A percentile compares a stretch with the other conserved stretches of the same genome.
These are phyloP conservation scores for Botrytis medusae DNA, from an alignment of 2,329 filamentous ascomycete genomes.

Conservation along the genomic window DNA sequence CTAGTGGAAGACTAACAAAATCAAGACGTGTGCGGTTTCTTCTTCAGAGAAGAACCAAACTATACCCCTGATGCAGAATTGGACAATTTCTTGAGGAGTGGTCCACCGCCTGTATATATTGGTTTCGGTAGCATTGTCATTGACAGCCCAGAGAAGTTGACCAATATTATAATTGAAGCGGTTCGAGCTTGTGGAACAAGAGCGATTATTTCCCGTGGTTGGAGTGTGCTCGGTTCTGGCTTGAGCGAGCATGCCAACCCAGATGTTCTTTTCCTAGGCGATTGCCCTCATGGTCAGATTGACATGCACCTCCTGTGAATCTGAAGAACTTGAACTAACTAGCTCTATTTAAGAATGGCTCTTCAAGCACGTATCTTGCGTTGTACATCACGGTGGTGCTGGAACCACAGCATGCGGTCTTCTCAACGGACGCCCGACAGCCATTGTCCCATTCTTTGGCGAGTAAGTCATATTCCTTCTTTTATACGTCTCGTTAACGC, in stretches of 20 bases:
- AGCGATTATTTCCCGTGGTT: slow-evolving; percentile 71
- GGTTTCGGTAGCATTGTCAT: slow-evolving; percentile 76
- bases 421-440: slow-evolving; percentile 68
- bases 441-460: slow-evolving; percentile 68
- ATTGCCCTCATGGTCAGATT: slow-evolving; percentile 64
- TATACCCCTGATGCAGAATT: slow-evolving; percentile 59
- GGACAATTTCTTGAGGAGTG: slow-evolving; percentile 53
- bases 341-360: slow-evolving; percentile 52
- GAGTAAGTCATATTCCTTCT: slow-evolving; percentile 43
- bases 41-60: slow-evolving; percentile 62
- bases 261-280: slow-evolving; percentile 69
- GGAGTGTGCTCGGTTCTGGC: slow-evolving; percentile 63
- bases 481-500: too few relatives aligned
- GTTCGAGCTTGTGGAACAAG: slow-evolving; percentile 63
- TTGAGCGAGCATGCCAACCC: slow-evolving; percentile 50
- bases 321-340: background rate
- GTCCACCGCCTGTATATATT: slow-evolving; percentile 66
- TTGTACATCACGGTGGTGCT: background rate
- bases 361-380: slow-evolving; percentile 58
- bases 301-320: background rate
- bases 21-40: slow-evolving; percentile 71
- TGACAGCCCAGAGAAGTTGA: slow-evolving; percentile 67
- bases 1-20: background rate
- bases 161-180: slow-evolving; percentile 67
- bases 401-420: slow-evolving; percentile 66